Base-by-base conservation (phyloP, 371 early-diverging fungal genomes). In the Lichtheimia hyalospora region DNA sequence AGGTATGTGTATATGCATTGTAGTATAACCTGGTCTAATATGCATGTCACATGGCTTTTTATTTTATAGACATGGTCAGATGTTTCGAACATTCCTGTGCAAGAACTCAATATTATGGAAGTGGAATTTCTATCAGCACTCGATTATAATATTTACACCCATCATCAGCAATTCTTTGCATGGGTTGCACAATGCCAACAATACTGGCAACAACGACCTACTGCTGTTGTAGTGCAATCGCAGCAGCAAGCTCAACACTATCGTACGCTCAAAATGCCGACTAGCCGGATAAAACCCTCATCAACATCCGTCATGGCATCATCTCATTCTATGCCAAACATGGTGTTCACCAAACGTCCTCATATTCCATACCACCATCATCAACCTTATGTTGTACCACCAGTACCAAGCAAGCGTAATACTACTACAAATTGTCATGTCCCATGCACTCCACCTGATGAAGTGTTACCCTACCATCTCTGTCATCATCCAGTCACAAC, bases 51-150 rank as follows among this genome's bases (percentile, higher is more conserved):
- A 18, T 23, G 20, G 5, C 28, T 57, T 50, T 57, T 41, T 43
- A 7, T 49, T 43, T n/a, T 49, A 48, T 69, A 87, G 75, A 84
- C 89, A 3, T 91, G 91, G 91, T 82, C 87, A 27, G 82, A 86
- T 56, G 86, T 90, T 15, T 85, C 85, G 18, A 81, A 75, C 54
- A 71, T 91, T 62, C 81, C 86, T 2, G 73, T 88, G 21, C 53
- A 58, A 50, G 88, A 91, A 71, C 69, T 91, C 28, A 84, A 85
- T 55, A 84, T 82, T 12, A 90, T 91, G 89, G 91, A 91, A 69
- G 77, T 84, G 54, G 90, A 91, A 66, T 90, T 89, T 59, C 63
- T 88, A 58, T 66, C 75, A 21, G 84, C 85, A 25, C 71, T 89
- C 20, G 73, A 85, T 27, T 84, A 85, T 54, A 66, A 71, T 25